These are phyloP conservation scores for Suillus subaureus DNA, from an alignment of 768 basidiomycete species.

Conservation along the genomic window DNA sequence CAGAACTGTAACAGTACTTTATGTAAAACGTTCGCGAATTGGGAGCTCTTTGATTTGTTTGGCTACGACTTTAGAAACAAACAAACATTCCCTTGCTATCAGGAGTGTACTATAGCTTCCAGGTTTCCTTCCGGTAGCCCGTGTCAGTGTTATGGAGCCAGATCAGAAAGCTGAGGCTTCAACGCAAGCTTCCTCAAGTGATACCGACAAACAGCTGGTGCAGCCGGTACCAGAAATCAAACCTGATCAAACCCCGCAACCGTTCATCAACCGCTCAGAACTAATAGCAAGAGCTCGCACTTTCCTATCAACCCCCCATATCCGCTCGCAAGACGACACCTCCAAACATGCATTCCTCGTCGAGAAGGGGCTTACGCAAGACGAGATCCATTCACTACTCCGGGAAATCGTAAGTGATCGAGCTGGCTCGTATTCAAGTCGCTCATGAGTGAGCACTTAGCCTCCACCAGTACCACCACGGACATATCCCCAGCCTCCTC, in stretches of 20 bases:
- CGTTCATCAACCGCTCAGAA: slow-evolving; percentile 37
- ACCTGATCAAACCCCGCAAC: background rate
- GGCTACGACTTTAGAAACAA: slow-evolving; percentile 1
- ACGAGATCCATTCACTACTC: slow-evolving; percentile 62
- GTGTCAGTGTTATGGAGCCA: background rate
- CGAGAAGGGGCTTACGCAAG: slow-evolving; percentile 68
- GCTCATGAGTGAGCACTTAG: slow-evolving; percentile 23
- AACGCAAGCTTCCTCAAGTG: background rate
- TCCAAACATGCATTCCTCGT: slow-evolving; percentile 65
- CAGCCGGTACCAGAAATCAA: background rate
- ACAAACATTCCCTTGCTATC: background rate
- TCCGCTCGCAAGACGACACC: slow-evolving; percentile 53
- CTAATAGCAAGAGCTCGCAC: slow-evolving; percentile 57
- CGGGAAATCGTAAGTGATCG: slow-evolving; percentile 52
- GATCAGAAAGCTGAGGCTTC: slow-evolving; percentile 3
- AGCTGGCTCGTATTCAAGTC: background rate
- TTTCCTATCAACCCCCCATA: slow-evolving; percentile 69
- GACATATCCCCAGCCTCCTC: slow-evolving; percentile 70
- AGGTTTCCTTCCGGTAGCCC: background rate
- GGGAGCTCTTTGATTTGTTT: background rate
- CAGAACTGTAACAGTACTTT: too few species aligned
- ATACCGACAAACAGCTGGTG: background rate
- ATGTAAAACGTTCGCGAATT: too few species aligned
- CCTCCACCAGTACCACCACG: slow-evolving; percentile 65
- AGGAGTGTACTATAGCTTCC: too few species aligned